These are phyloP conservation scores for Xerocomus amazonicus DNA, from an alignment of 1,284 basidiomycete species.

Conservation along the genomic window DNA sequence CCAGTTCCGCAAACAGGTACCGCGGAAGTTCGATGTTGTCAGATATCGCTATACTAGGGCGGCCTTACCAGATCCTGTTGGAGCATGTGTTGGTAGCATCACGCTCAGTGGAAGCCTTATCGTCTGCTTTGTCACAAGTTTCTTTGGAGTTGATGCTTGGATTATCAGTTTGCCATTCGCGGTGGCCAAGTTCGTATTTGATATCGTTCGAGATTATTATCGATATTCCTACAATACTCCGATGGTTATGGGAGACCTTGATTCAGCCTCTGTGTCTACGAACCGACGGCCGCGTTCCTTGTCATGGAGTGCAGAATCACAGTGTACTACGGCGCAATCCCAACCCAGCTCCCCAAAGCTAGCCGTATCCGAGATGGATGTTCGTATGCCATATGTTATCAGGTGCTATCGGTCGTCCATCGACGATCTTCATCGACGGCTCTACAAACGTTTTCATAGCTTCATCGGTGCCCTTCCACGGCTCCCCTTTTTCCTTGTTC, in stretches of 20 bases:
- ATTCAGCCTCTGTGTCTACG: neutral
- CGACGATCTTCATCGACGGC: conserved; percentile 19
- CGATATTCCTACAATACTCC: conserved; percentile 11
- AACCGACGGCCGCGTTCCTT: neutral
- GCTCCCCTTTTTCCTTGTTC: conserved; percentile 78
- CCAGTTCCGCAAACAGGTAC: conserved; percentile 54
- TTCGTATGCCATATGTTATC: conserved; percentile 7
- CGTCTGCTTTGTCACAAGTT: conserved; percentile 52
- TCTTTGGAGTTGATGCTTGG: conserved; percentile 68
- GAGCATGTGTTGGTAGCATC: conserved; percentile 50
- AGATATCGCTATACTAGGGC: conserved; percentile 41
- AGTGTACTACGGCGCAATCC: neutral
- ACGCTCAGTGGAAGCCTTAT: conserved; percentile 49
- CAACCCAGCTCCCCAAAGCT: neutral
- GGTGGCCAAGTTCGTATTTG: conserved; percentile 63
- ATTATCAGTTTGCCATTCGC: conserved; percentile 90
- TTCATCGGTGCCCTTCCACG: conserved; percentile 66
- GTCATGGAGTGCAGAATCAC: neutral
- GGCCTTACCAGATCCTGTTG: conserved; percentile 48
- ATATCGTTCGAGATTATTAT: conserved; percentile 52
- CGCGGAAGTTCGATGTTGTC: conserved; percentile 40
- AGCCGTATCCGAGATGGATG: neutral
- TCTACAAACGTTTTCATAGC: conserved; percentile 64
- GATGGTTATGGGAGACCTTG: conserved; percentile 3
- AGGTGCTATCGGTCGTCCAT: conserved; percentile 16